These are phyloP conservation scores for Hyaloperonospora brassicae DNA, from an alignment of 352 stramenopile species.

Conservation along the genomic window DNA sequence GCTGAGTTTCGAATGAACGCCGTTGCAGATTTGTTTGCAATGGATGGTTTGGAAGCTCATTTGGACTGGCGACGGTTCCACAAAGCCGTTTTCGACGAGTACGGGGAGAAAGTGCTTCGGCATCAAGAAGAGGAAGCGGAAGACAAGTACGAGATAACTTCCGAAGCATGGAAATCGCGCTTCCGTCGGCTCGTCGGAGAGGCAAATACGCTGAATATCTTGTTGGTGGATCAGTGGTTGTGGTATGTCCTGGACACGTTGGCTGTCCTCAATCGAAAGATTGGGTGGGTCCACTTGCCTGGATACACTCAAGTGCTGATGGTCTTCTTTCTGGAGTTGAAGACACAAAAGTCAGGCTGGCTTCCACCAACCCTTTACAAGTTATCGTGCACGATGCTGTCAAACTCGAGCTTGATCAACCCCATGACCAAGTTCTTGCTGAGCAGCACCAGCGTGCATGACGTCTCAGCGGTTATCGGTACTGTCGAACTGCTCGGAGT, in stretches of 20 bases:
- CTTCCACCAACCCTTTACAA: constrained; percentile 83
- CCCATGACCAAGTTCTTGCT: constrained; percentile 87
- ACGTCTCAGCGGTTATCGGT: constrained; percentile 81
- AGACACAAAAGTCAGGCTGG: constrained; percentile 84
- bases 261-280: constrained; percentile 86
- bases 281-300: constrained; percentile 77
- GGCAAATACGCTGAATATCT: constrained; percentile 83
- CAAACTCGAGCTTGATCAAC: constrained; percentile 83
- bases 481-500: constrained; percentile 81
- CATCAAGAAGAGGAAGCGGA: constrained; percentile 83
- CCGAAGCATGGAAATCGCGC: constrained; percentile 71
- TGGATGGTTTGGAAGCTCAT: constrained; percentile 83
- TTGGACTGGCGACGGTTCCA: constrained; percentile 86
- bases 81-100: constrained; percentile 83
- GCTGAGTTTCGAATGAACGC: constrained; percentile 78
- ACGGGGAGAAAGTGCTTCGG: constrained; percentile 78
- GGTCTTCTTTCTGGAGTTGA: constrained; percentile 86
- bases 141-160: constrained; percentile 86
- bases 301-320: constrained; percentile 84
- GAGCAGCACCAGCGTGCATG: constrained; percentile 81
- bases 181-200: constrained; percentile 75
- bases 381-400: constrained; percentile 84
- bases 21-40: constrained; percentile 78
- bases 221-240: constrained; percentile 82
- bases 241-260: constrained; percentile 87